Base-by-base conservation (phyloP, 352 stramenopile genomes). In the Lagenidium giganteum region DNA sequence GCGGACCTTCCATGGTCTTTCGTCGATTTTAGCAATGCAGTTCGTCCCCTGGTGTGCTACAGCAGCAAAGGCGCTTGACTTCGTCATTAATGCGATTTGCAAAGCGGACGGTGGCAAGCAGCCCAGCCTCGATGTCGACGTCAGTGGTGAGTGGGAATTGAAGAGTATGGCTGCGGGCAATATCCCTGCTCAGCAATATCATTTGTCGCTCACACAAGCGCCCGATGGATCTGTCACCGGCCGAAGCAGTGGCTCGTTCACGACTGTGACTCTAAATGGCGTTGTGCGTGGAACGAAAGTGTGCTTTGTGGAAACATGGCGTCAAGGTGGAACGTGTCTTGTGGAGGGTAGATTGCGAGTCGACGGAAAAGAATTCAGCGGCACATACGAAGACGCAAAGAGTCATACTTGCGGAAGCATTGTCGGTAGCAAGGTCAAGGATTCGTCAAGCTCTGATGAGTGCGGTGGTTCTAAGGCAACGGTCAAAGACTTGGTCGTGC, bases 181-280 rank as follows among this genome's bases (percentile, higher is more conserved):
- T 22, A 94, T 94, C 33, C 83, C 83, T 24, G 83, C 83, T 16
- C 83, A 94, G 36, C 80, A 94, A 38, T 94, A 94, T 48, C 78
- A 89, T 36, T 54, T 94, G 12, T 78, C 68, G 7, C 50, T 94
- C 39, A 79, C 65, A 8, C 83, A 94, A 70, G 64, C 51, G 21
- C 56, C 69, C 40, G 57, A 84, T 44, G 76, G 78, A n/a, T 54
- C 45, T 2, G 75, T 94, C 28, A 62, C 65, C 21, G 83, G 83
- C 27, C 70, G 75, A 26, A 91, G 81, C 42, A 92, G 65, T 34
- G 83, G 78, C 1, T 88, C 83, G 8, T 89, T 87, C 54, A 91
- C 80, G 13, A 83, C 78, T 7, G 83, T 94, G 22, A 92, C 77
- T 21, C 44, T 94, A 29, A 86, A 70, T 24, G 83, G 83, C 23